These are phyloP conservation scores for Trematosphaeria pertusa DNA, from an alignment of 2,329 filamentous ascomycete genomes.

Conservation along the genomic window DNA sequence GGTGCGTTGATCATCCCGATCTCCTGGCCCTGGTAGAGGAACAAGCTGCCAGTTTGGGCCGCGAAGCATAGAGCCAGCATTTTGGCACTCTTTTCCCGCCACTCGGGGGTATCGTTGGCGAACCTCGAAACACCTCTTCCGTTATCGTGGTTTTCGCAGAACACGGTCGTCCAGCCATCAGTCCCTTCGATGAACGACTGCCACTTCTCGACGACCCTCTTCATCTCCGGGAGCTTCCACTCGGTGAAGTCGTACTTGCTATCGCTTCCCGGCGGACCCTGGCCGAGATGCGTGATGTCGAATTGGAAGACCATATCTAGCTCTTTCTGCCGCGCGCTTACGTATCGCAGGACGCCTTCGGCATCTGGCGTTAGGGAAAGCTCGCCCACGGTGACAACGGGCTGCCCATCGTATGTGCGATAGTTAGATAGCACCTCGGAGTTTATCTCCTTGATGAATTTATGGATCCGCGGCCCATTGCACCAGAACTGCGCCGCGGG, in stretches of 20 bases:
- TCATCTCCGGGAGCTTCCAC: constrained; percentile 54
- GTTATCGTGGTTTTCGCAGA: constrained; percentile 71
- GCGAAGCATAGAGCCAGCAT: constrained; percentile 61
- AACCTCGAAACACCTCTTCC: constrained; percentile 63
- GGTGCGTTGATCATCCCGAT: constrained; percentile 67
- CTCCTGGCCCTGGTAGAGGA: constrained; percentile 68
- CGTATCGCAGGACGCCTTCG: constrained; percentile 51
- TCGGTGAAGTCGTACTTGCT: constrained; percentile 38
- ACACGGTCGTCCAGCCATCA: constrained; percentile 63
- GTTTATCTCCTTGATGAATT: constrained; percentile 63
- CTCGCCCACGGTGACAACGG: constrained; percentile 63
- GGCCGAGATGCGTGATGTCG: constrained; percentile 49
- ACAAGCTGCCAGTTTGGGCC: constrained; percentile 61
- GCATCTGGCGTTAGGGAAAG: constrained; percentile 58
- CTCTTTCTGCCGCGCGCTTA: constrained; percentile 50
- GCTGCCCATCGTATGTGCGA: constrained; percentile 50
- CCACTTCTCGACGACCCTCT: constrained; percentile 52
- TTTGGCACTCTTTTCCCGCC: constrained; percentile 57
- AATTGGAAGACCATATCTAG: constrained; percentile 60
- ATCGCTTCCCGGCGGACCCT: constrained; percentile 39
- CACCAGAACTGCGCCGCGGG: constrained; percentile 59
- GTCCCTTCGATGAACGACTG: constrained; percentile 57
- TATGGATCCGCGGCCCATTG: constrained; percentile 65
- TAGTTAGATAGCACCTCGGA: constrained; percentile 62
- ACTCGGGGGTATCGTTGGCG: constrained; percentile 54